Conservation (phyloP, 1,284 basidiomycete genomes). For the Rhodotorula sp. region DNA sequence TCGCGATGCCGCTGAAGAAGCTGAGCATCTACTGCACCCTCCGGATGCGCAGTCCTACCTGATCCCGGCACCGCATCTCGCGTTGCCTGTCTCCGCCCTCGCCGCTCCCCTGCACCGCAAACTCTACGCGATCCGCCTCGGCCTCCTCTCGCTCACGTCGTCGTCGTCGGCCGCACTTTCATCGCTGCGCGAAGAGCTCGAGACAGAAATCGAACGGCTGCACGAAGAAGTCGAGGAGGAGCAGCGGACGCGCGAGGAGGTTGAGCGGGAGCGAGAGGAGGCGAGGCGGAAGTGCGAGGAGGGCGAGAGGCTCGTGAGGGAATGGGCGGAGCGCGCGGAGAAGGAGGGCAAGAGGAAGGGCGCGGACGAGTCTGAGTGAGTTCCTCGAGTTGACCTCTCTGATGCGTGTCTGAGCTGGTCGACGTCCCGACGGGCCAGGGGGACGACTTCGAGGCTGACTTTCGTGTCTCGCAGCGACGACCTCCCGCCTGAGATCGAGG, state of each 20-base stretch:
- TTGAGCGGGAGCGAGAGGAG: constrained; percentile 8
- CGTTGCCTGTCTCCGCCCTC: constrained; percentile 15
- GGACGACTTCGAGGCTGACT: too few relatives aligned
- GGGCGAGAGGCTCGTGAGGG: constrained; percentile 22
- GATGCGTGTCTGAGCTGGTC: background rate
- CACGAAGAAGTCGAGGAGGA: constrained; percentile 12
- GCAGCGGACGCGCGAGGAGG: background rate
- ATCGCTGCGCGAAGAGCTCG: constrained; percentile 6
- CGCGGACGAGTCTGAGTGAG: constrained; percentile 7
- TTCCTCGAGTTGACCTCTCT: background rate
- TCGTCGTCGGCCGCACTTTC: background rate
- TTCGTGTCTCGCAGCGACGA: background rate
- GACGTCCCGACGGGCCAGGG: background rate
- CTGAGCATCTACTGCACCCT: too few relatives aligned
- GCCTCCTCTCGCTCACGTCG: constrained; percentile 17
- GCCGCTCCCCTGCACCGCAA: constrained; percentile 20
- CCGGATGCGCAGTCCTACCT: constrained; percentile 15
- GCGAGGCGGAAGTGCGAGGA: background rate
- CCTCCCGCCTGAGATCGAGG: background rate
- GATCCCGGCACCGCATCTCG: constrained; percentile 30
- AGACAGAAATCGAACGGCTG: constrained; percentile 15
- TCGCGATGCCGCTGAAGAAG: too few relatives aligned
- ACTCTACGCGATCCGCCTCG: constrained; percentile 31
- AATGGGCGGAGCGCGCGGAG: constrained; percentile 10
- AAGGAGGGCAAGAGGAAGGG: background rate